These are phyloP conservation scores for Leccinum truebloodii DNA, from an alignment of 768 basidiomycete genomes.

Conservation along the genomic window DNA sequence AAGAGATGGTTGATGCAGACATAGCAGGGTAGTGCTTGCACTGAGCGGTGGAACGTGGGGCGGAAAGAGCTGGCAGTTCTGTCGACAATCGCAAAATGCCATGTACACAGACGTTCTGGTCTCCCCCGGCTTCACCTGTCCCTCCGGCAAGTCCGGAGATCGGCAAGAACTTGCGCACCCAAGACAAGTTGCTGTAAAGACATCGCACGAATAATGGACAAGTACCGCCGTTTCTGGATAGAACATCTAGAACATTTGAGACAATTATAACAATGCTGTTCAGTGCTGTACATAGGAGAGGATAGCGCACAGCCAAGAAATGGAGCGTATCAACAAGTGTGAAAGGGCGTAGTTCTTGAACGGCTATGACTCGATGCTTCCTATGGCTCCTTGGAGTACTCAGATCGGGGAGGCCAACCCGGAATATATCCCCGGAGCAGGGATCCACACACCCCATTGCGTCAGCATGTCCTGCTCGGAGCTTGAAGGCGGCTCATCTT, in stretches of 20 bases:
- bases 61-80: neutral
- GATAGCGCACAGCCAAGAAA: neutral
- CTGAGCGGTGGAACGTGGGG: neutral
- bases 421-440: neutral
- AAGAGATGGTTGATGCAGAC: neutral
- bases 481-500: neutral
- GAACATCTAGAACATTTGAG: neutral
- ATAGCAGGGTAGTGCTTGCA: neutral
- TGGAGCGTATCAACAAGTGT: neutral
- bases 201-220: neutral
- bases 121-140: neutral
- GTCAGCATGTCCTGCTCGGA: constrained; percentile 23
- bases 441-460: constrained; percentile 20
- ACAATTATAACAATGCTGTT: neutral
- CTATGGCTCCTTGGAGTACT: neutral
- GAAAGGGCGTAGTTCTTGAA: neutral
- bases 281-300: neutral
- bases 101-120: neutral
- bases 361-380: neutral
- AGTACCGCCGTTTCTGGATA: neutral
- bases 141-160: no score
- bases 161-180: no score
- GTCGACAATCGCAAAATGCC: neutral
- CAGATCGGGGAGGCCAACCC: neutral
- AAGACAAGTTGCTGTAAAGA: neutral